Conservation (phyloP, 257 asterid genomes). For the Craterostigma plantagineum region DNA sequence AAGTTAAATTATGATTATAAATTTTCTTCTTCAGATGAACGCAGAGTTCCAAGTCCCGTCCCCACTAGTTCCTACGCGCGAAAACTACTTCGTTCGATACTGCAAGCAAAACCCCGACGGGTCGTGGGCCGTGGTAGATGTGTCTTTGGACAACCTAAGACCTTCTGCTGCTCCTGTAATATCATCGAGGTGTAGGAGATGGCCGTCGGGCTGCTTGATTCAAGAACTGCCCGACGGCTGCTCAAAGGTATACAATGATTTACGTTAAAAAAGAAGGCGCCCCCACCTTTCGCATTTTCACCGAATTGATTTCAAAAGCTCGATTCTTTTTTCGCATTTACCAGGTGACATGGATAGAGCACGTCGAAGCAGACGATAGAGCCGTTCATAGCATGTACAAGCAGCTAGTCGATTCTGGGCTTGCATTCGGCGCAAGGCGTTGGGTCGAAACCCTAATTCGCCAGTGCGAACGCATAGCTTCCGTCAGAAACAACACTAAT, state of each 20-base stretch:
- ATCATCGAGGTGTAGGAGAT: conserved; percentile 24
- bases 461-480: conserved; percentile 38
- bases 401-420: conserved; percentile 24
- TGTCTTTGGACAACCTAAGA: conserved; percentile 31
- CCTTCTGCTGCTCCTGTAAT: conserved; percentile 15
- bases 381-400: conserved; percentile 25
- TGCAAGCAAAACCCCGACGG: conserved; percentile 33
- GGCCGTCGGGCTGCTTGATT: conserved; percentile 50
- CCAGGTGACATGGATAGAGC: conserved; percentile 43
- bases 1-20: not conserved
- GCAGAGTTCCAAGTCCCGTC: conserved; percentile 54
- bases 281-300: no score
- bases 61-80: conserved; percentile 38
- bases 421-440: conserved; percentile 38
- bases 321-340: no score
- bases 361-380: conserved; percentile 34
- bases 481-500: conserved; percentile 20
- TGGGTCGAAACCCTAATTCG: conserved; percentile 35
- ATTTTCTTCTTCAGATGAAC: conserved; percentile 22
- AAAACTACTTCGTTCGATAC: conserved; percentile 29
- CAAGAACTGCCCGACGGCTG: conserved; percentile 47
- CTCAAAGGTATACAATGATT: conserved; percentile 30
- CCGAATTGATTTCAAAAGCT: no score
- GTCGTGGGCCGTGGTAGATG: conserved; percentile 47
- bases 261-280: not conserved